A percentile compares a stretch with the other conserved stretches of the same genome.
phyloP scores from a whole-genome alignment of 2,329 filamentous ascomycete genomes.

The Hypoxylon sp. region DNA sequence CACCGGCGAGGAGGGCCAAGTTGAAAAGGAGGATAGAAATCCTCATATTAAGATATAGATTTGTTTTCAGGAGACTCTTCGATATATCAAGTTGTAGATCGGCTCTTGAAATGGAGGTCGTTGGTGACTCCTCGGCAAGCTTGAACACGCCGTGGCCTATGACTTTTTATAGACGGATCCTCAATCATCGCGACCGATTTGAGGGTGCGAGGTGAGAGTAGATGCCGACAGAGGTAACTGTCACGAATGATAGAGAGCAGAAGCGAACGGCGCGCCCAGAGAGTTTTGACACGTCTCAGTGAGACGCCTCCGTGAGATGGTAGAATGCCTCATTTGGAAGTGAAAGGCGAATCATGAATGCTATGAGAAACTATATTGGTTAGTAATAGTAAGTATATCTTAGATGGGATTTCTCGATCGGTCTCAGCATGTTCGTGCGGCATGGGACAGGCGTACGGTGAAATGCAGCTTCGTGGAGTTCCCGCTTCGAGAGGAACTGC shows the following conservation, averaged over 20 bases:
- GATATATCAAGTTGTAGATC: not conserved
- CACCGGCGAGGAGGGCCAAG: constrained; percentile 33
- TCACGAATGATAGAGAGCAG: not conserved
- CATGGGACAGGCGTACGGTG: constrained; percentile 9
- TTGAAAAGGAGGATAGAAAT: constrained; percentile 30
- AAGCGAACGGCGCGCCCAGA: constrained; percentile 1
- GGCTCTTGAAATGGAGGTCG: not conserved
- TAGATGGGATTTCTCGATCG: not conserved
- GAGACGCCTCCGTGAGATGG: constrained; percentile 31
- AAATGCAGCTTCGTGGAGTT: constrained; percentile 7
- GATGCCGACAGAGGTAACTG: not conserved
- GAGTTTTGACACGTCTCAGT: constrained; percentile 35
- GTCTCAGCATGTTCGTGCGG: not conserved
- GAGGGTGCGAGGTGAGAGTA: not conserved
- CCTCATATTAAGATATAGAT: constrained; percentile 35
- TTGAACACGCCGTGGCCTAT: constrained; percentile 14
- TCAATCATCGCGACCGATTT: not conserved
- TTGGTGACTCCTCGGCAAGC: not conserved
- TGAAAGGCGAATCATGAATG: constrained; percentile 28
- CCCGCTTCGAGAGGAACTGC: constrained; percentile 2
- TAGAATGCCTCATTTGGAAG: constrained; percentile 38
- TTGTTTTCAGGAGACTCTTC: not conserved
- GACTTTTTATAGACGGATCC: constrained; percentile 22
- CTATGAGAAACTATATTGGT: constrained; percentile 1
- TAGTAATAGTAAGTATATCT: constrained; percentile 9